Evolutionary conservation across 495 filamentous ascomycete genomes (phyloP).

Genomic region (Aspergillus funiculosus): DNA sequence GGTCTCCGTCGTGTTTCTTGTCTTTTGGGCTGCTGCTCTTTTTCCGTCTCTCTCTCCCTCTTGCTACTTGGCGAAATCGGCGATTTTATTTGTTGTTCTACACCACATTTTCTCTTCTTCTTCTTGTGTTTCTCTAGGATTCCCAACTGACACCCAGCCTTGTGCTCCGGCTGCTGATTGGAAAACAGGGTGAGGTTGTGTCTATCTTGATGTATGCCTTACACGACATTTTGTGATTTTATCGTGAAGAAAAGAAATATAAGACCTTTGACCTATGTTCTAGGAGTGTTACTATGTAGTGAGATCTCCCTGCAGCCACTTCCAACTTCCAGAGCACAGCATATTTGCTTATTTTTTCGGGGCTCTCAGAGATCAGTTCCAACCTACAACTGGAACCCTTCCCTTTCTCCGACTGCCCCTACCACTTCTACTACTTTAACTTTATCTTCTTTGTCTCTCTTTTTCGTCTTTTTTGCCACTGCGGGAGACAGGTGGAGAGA

Average conservation of each 20-base stretch:
- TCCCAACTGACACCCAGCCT: conserved; percentile 4
- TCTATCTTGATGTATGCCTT: conserved; percentile 7
- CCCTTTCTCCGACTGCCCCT: no score
- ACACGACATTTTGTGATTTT: neutral
- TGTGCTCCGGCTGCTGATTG: conserved; percentile 5
- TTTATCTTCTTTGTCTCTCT: no score
- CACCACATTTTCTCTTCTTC: neutral
- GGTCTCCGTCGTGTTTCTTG: neutral
- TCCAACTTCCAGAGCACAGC: no score
- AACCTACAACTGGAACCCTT: no score
- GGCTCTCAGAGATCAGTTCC: no score
- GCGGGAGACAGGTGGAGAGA: no score
- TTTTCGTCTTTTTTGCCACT: no score
- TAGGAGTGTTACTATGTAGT: no score
- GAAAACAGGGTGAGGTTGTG: conserved; percentile 2
- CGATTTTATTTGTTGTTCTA: conserved; percentile 13
- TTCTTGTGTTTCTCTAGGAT: conserved; percentile 1
- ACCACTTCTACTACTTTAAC: no score
- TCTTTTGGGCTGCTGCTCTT: neutral
- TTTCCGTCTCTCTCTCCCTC: conserved; percentile 5
- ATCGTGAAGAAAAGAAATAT: conserved; percentile 5
- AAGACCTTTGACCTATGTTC: neutral
- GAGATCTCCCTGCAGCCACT: no score
- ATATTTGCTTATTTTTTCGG: no score
- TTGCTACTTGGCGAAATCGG: conserved; percentile 24